phyloP scores from a whole-genome alignment of 164 flowering plant species.

The Cinnamomum chago region DNA sequence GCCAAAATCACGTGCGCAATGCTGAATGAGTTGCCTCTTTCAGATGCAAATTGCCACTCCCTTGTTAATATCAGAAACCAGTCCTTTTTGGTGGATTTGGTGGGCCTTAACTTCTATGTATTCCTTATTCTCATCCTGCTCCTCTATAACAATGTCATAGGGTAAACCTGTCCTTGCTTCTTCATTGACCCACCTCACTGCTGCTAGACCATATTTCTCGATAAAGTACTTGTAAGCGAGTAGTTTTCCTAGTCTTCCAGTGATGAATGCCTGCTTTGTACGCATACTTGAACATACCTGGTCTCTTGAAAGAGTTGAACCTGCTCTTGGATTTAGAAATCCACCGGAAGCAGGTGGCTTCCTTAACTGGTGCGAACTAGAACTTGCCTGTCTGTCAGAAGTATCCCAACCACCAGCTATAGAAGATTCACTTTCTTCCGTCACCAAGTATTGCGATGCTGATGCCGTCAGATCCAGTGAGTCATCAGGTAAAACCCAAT shows the following conservation, averaged over 20 bases:
- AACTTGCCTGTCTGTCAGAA: conserved; percentile 5
- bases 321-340: conserved; percentile 2
- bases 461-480: conserved; percentile 10
- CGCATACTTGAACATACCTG: conserved; percentile 38
- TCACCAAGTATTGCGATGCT: conserved; percentile 16
- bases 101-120: conserved; percentile 87
- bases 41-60: conserved; percentile 86
- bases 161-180: conserved; percentile 73
- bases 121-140: conserved; percentile 34
- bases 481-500: conserved; percentile 31
- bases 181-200: conserved; percentile 77
- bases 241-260: conserved; percentile 72
- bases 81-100: conserved; percentile 59
- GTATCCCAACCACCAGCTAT: conserved; percentile 3
- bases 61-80: conserved; percentile 72
- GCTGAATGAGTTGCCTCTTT: conserved; percentile 72
- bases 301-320: conserved; percentile 27
- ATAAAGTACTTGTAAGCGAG: conserved; percentile 64
- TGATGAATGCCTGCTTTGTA: conserved; percentile 38
- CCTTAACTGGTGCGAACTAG: conserved; percentile 10
- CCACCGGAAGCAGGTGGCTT: conserved; percentile 22
- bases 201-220: conserved; percentile 26
- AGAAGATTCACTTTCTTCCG: conserved; percentile 15
- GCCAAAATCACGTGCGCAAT: conserved; percentile 58
- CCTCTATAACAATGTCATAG: conserved; percentile 61